Base-by-base conservation (phyloP, 1,284 basidiomycete genomes). In the Takashimella tepidaria region DNA sequence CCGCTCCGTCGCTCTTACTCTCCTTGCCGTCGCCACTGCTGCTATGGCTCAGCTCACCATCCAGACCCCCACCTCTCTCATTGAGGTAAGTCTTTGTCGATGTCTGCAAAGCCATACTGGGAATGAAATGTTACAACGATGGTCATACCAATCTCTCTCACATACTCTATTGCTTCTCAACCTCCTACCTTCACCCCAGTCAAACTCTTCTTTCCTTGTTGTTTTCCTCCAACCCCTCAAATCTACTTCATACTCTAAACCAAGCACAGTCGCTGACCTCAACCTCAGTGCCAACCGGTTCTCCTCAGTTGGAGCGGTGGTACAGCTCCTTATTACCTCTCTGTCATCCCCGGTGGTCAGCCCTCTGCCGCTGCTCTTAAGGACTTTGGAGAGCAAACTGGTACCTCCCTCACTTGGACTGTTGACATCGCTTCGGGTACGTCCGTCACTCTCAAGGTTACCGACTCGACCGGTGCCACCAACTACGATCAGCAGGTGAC, bases 271-370 rank as follows among this genome's bases (percentile, higher is more conserved):
- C 19, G 20, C 50, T 53, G 13, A 55, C 51, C 2, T 41, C 12
- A 19, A 19, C 44, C 24, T 2, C 55, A 63, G 59, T 75, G 72
- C 59, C 69, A 72, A 64, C 73, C 75, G 24, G 61, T 58, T 45
- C 61, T 63, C 49, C 57, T 89, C 57, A 71, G 70, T 10, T 90
- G 85, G 85, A 50, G 59, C 37, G 83, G 78, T 41, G 86, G 86
- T 49, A 50, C 55, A 57, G 58, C 62, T 22, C 88, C 88, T 0
- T 90, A 83, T 77, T 90, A 78, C 74, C 59, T 88, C 51, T 78
- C 82, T 26, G 68, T 87, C 60, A 72, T 88, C 54, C 87, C 87
- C 51, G 86, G 87, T 84, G 82, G 82, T 49, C 82, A 88, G 64
- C 63, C 81, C 3, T 27, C 44, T 47, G n/a, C 21, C 12, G 20